phyloP scores from a whole-genome alignment of 2,329 filamentous ascomycete genomes.

The Cladosporium colombiae region DNA sequence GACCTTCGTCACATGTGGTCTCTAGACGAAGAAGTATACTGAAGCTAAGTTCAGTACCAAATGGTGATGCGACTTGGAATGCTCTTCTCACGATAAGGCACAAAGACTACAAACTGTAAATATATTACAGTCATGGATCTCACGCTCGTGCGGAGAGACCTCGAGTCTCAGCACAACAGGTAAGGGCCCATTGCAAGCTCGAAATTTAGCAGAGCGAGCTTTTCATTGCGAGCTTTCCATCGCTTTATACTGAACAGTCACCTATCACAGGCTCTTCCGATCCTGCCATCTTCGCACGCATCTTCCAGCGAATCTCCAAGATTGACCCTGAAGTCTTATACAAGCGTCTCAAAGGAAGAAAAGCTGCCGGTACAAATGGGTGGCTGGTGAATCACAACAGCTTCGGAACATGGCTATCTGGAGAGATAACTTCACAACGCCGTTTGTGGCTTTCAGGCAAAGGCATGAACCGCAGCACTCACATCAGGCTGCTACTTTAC shows the following conservation, averaged over 20 bases:
- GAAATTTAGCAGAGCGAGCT: background rate
- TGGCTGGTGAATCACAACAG: background rate
- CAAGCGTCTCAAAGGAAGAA: background rate
- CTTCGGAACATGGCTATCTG: conserved; percentile 1
- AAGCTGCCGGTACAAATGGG: background rate
- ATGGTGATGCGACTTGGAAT: background rate
- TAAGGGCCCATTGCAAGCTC: background rate
- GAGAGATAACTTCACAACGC: background rate
- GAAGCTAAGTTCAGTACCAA: background rate
- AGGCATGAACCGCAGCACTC: background rate
- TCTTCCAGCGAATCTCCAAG: background rate
- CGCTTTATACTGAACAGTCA: background rate
- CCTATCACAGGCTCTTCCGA: background rate
- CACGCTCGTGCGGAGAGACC: background rate
- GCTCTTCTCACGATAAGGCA: background rate
- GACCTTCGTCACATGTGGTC: too few relatives aligned
- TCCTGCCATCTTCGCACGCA: background rate
- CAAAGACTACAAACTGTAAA: background rate
- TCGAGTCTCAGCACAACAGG: background rate
- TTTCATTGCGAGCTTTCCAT: background rate
- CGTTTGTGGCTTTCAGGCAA: conserved; percentile 7
- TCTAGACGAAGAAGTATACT: background rate
- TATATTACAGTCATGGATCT: background rate
- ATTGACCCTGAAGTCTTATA: background rate
- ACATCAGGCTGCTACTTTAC: background rate